Conservation (phyloP, 2,329 filamentous ascomycete genomes). For the Juglanconis juglandina region DNA sequence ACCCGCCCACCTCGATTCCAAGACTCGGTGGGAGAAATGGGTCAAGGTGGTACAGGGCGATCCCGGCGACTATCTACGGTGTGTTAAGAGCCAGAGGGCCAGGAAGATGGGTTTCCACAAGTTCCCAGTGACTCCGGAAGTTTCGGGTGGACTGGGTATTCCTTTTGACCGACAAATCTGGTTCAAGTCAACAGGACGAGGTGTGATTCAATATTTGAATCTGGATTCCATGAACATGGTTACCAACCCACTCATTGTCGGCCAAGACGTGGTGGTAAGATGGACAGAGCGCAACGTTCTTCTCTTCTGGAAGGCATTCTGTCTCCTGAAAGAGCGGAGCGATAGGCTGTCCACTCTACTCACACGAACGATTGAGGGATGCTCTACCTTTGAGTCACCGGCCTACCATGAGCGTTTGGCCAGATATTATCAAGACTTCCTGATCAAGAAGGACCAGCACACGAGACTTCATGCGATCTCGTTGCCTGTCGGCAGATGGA, state of each 20-base stretch:
- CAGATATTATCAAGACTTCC: neutral
- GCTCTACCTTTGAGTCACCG: too few species aligned
- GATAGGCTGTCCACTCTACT: neutral
- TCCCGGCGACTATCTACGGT: neutral
- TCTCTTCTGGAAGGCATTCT: neutral
- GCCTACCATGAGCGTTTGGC: neutral
- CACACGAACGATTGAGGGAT: neutral
- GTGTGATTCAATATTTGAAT: neutral
- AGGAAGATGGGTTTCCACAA: neutral
- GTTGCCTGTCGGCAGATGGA: neutral
- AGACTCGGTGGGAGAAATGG: neutral
- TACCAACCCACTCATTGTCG: neutral
- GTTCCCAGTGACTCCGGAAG: neutral
- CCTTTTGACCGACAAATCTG: neutral
- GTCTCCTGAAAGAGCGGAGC: neutral
- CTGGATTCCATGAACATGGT: neutral
- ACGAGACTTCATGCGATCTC: neutral
- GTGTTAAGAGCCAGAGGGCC: neutral
- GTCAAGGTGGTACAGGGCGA: neutral
- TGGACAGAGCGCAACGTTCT: neutral
- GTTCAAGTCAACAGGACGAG: neutral
- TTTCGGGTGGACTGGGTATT: neutral
- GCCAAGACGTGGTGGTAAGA: neutral
- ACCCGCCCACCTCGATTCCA: neutral
- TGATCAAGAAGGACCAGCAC: neutral